Conservation (phyloP, 164 flowering plant genomes). For the Brasenia schreberi region DNA sequence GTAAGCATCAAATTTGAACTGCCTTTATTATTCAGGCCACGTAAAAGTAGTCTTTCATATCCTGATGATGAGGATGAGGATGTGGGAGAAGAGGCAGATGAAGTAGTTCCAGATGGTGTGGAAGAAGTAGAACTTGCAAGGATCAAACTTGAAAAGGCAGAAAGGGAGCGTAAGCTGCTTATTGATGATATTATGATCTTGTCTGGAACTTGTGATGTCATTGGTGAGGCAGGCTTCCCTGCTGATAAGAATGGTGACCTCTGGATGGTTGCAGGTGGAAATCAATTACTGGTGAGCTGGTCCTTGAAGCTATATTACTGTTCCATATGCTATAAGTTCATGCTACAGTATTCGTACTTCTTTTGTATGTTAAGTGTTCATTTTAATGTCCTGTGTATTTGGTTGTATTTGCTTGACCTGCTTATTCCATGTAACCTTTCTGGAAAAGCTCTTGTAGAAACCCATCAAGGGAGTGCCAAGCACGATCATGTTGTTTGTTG, state of each 20-base stretch:
- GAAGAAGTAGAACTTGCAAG: slow-evolving; percentile 96
- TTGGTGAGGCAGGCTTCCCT: slow-evolving; percentile 20
- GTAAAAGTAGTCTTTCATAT: slow-evolving; percentile 72
- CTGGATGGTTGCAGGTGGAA: slow-evolving; percentile 76
- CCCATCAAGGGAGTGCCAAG: too few relatives aligned
- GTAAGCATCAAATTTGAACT: neutral
- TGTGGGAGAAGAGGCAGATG: slow-evolving; percentile 96
- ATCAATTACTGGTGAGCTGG: slow-evolving; percentile 50
- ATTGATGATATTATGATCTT: slow-evolving; percentile 68
- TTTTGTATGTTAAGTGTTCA: too few relatives aligned
- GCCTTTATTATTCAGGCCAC: slow-evolving; percentile 43
- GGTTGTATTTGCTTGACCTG: too few relatives aligned
- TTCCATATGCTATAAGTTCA: too few relatives aligned
- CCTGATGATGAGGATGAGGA: slow-evolving; percentile 89
- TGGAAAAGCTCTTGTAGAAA: too few relatives aligned
- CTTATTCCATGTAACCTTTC: too few relatives aligned
- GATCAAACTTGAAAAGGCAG: slow-evolving; percentile 73
- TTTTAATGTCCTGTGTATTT: too few relatives aligned
- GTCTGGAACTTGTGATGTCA: slow-evolving; percentile 31
- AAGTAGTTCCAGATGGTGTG: slow-evolving; percentile 97
- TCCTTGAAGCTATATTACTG: neutral
- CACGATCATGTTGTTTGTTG: too few relatives aligned
- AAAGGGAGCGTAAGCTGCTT: slow-evolving; percentile 53
- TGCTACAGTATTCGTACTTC: too few relatives aligned
- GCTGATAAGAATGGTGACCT: slow-evolving; percentile 43